Evolutionary conservation across 2,329 filamentous ascomycete species (phyloP).

Genomic region (Pestalotiopsis sp.): DNA sequence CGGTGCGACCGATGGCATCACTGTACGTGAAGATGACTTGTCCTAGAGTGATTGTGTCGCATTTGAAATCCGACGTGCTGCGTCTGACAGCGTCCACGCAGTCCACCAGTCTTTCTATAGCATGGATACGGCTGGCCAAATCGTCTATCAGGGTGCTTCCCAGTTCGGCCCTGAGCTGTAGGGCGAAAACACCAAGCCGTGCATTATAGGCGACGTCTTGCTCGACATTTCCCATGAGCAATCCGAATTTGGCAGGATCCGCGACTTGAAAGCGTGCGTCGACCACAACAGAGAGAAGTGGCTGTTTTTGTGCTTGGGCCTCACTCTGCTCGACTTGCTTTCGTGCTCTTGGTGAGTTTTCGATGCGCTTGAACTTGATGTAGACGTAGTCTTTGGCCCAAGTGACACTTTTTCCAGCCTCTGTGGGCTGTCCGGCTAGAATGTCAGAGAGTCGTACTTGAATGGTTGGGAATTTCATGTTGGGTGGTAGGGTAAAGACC

Average conservation of each 20-base stretch:
- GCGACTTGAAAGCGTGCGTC: conserved; percentile 59
- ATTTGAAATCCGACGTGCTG: conserved; percentile 55
- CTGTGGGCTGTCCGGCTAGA: conserved; percentile 25
- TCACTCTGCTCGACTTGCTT: conserved; percentile 12
- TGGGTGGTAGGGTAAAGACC: conserved; percentile 42
- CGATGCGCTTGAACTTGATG: conserved; percentile 57
- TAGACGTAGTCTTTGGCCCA: conserved; percentile 65
- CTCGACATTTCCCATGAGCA: conserved; percentile 59
- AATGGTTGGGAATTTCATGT: conserved; percentile 50
- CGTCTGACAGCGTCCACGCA: conserved; percentile 69
- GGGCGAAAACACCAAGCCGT: conserved; percentile 62
- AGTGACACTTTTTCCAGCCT: conserved; percentile 27
- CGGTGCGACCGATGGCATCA: conserved; percentile 23
- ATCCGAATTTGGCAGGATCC: conserved; percentile 55
- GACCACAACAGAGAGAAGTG: conserved; percentile 41
- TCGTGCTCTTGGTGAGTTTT: conserved; percentile 21
- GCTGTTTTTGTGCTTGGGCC: conserved; percentile 20
- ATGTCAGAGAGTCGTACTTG: conserved; percentile 52
- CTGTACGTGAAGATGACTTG: conserved; percentile 72
- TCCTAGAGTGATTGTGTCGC: conserved; percentile 62
- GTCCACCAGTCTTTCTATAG: conserved; percentile 70
- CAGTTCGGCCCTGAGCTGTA: conserved; percentile 61
- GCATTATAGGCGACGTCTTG: conserved; percentile 65
- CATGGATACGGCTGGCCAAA: conserved; percentile 63
- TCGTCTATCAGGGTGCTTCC: conserved; percentile 60